phyloP scores from a whole-genome alignment of 495 filamentous ascomycete species.

The Recurvomyces mirabilis region DNA sequence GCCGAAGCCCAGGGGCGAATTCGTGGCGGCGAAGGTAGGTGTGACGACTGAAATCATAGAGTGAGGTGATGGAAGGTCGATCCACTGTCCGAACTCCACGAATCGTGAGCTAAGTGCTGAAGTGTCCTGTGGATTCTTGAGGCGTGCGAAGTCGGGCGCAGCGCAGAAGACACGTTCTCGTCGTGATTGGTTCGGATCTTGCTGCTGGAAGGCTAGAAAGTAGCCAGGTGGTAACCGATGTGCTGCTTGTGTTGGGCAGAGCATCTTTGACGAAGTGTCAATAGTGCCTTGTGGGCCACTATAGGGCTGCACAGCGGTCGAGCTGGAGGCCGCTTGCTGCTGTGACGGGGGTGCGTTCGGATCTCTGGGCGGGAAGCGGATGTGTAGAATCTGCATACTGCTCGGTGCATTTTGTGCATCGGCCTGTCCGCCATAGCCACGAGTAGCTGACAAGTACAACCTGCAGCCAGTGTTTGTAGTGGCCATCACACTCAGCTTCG shows the following conservation, averaged over 20 bases:
- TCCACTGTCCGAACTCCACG: conserved; percentile 62
- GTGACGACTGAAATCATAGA: conserved; percentile 48
- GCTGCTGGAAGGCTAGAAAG: conserved; percentile 36
- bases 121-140: conserved; percentile 45
- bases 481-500: conserved; percentile 77
- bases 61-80: conserved; percentile 42
- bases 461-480: conserved; percentile 83
- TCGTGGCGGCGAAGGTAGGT: conserved; percentile 52
- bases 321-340: conserved; percentile 1
- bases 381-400: conserved; percentile 92
- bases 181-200: background rate
- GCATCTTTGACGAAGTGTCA: conserved; percentile 29
- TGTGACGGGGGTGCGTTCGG: background rate
- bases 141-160: conserved; percentile 72
- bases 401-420: conserved; percentile 57
- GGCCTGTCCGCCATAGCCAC: conserved; percentile 46
- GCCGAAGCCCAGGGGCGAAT: conserved; percentile 70
- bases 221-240: conserved; percentile 75
- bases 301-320: conserved; percentile 14
- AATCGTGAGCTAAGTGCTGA: conserved; percentile 27
- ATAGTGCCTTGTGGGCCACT: conserved; percentile 13
- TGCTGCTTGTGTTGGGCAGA: conserved; percentile 17
- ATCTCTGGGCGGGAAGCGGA: conserved; percentile 74
- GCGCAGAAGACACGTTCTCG: conserved; percentile 60
- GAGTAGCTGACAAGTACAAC: conserved; percentile 82